Conservation (phyloP, 495 filamentous ascomycete genomes). For the Penicillium odoratum region DNA sequence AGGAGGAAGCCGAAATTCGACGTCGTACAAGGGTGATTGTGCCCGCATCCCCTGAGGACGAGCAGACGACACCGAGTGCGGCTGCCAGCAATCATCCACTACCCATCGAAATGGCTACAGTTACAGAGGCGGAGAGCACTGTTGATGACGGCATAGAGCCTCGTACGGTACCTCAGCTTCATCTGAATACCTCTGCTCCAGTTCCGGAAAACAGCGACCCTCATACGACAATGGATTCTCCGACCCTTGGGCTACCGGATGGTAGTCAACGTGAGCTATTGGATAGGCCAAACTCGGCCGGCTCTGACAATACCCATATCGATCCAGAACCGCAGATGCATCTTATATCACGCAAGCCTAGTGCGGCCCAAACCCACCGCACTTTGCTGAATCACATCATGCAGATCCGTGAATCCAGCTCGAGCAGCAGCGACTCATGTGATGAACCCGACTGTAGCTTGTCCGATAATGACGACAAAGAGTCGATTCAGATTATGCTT, state of each 20-base stretch:
- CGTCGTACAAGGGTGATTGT: conserved; percentile 31
- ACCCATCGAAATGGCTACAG: conserved; percentile 31
- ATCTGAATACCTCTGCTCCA: conserved; percentile 25
- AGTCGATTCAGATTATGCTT: conserved; percentile 64
- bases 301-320: conserved; percentile 60
- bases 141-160: conserved; percentile 4
- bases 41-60: conserved; percentile 17
- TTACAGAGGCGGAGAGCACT: conserved; percentile 23
- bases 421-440: conserved; percentile 45
- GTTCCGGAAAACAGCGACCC: conserved; percentile 11
- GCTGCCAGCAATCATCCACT: conserved; percentile 23
- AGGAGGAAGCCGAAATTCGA: conserved; percentile 46
- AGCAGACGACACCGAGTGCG: conserved; percentile 23
- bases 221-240: conserved; percentile 57
- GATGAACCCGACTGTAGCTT: conserved; percentile 54
- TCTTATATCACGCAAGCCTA: conserved; percentile 38
- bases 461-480: conserved; percentile 53
- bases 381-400: conserved; percentile 53
- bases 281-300: conserved; percentile 38
- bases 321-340: conserved; percentile 69
- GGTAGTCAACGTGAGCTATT: conserved; percentile 48
- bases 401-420: conserved; percentile 50
- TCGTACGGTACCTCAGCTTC: conserved; percentile 27
- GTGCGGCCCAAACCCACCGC: conserved; percentile 33
- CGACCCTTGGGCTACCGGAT: conserved; percentile 67